A percentile compares a stretch with the other conserved stretches of the same genome.
phyloP scores from a whole-genome alignment of 2,329 filamentous ascomycete genomes.

The Neonectria magnoliae region DNA sequence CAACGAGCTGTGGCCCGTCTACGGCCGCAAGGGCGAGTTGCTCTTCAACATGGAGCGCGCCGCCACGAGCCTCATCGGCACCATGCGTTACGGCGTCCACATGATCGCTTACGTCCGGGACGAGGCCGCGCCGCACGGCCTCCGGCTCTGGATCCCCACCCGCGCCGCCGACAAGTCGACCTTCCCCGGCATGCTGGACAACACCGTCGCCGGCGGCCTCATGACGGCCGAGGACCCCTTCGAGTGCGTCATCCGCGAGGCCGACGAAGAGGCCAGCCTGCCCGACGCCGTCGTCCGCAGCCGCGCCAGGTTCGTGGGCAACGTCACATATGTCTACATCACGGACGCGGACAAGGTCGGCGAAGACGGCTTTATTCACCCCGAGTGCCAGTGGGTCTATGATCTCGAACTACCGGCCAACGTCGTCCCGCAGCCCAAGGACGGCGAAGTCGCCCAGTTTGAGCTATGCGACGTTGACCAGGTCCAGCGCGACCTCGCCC shows the following conservation, averaged over 20 bases:
- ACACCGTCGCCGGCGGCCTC: conserved; percentile 85
- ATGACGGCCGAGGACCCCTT: conserved; percentile 82
- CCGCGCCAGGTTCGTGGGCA: conserved; percentile 69
- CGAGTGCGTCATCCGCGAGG: conserved; percentile 86
- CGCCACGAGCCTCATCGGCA: conserved; percentile 78
- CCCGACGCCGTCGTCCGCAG: conserved; percentile 74
- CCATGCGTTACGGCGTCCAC: conserved; percentile 82
- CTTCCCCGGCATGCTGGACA: conserved; percentile 93
- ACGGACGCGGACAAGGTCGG: conserved; percentile 80
- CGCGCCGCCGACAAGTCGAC: conserved; percentile 83
- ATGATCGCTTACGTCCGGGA: conserved; percentile 76
- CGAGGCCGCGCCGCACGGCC: conserved; percentile 55
- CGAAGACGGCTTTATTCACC: conserved; percentile 84
- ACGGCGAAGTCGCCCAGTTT: conserved; percentile 91
- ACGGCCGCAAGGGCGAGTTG: conserved; percentile 69
- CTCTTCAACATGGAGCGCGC: conserved; percentile 82
- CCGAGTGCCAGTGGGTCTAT: conserved; percentile 92
- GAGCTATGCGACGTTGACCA: conserved; percentile 80
- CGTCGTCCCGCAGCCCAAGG: conserved; percentile 78
- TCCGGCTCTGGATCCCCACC: conserved; percentile 87
- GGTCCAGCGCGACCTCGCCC: conserved; percentile 73
- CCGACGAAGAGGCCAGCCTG: conserved; percentile 87
- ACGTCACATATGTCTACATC: conserved; percentile 86
- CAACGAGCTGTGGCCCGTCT: conserved; percentile 82
- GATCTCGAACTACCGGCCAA: conserved; percentile 80